phyloP scores from a whole-genome alignment of 139 green algal genomes.

The Chlorella sp. region DNA sequence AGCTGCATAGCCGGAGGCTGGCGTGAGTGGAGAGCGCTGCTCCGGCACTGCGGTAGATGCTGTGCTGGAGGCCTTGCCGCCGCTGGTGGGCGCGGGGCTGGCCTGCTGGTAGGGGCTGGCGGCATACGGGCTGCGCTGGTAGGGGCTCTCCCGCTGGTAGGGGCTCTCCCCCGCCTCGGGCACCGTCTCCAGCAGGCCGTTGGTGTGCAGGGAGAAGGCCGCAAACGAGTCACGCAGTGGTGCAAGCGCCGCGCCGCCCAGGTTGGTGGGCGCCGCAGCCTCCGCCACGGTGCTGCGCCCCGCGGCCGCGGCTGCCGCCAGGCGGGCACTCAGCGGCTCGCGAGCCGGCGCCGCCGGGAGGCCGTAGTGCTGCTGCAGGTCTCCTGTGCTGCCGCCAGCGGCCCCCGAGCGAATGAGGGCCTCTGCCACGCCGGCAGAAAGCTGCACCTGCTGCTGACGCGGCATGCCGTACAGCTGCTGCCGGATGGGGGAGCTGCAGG shows the following conservation, averaged over 20 bases:
- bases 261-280: background rate
- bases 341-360: background rate
- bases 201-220: slow-evolving; percentile 7
- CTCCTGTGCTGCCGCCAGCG: background rate
- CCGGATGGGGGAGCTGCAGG: slow-evolving; percentile 28
- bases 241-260: background rate
- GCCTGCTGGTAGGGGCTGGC: background rate
- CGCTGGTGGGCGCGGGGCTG: background rate
- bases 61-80: slow-evolving; percentile 14
- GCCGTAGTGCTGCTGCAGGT: slow-evolving; percentile 2
- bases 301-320: background rate
- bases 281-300: background rate
- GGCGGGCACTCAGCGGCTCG: background rate
- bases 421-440: slow-evolving; percentile 17
- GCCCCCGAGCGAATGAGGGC: background rate
- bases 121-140: background rate
- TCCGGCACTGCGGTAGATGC: slow-evolving; percentile 16
- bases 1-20: slow-evolving; percentile 14
- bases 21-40: slow-evolving; percentile 20
- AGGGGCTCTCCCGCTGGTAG: background rate
- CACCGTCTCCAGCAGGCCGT: slow-evolving; percentile 7
- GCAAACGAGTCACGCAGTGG: slow-evolving; percentile 6
- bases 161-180: slow-evolving; percentile 27
- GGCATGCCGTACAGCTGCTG: slow-evolving; percentile 27
- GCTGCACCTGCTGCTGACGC: slow-evolving; percentile 33